Base-by-base conservation (phyloP, 2,329 filamentous ascomycete genomes). In the Alternaria brassicicola region DNA sequence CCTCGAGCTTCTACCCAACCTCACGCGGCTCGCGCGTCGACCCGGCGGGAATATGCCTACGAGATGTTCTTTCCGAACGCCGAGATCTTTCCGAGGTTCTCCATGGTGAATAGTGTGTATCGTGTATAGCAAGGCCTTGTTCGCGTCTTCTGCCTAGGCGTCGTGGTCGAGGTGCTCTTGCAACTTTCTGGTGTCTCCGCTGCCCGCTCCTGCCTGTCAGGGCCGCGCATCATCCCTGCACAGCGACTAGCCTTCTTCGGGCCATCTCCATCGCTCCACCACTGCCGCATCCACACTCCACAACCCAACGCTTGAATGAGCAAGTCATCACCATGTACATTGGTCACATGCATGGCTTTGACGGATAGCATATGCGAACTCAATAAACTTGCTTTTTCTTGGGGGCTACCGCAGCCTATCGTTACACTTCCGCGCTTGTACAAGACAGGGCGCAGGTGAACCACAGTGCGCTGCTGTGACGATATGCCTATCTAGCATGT, bases 81-180 rank as follows among this genome's bases (percentile, higher is more conserved):
- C 73, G 85, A 83, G 66, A 91, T 82, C 78, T 89, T 88, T 78
- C 90, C 88, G 86, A 91, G 90, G 65, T 89, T 89, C 76, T 90
- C 88, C 88, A 91, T 91, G 65, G 52, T 69, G 66, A 41, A 52
- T 60, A 21, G 56, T 53, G 41, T 17, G 52, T 28, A 42, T 53
- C 23, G 17, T 13, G 45, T 57, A 23, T 61, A 50, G 46, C 49
- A 42, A 45, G 49, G 8, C 21, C 31, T 23, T 47, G 53, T 45
- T 41, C 17, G 25, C 26, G 30, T 48, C 47, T 43, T 28, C 60
- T 57, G 45, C 52, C 49, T 43, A 47, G 52, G 52, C 52, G 61
- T 52, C 54, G 63, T 48, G 47, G 57, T 57, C 53, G 65, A 53
- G 55, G 60, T 57, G 59, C 28, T 55, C 41, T 41, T 51, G 56